Percentiles rank a stretch among this genome's conserved stretches.
Evolutionary conservation across 345 rosid genomes (phyloP).

Genomic region (Gynandropsis gynandra): DNA sequence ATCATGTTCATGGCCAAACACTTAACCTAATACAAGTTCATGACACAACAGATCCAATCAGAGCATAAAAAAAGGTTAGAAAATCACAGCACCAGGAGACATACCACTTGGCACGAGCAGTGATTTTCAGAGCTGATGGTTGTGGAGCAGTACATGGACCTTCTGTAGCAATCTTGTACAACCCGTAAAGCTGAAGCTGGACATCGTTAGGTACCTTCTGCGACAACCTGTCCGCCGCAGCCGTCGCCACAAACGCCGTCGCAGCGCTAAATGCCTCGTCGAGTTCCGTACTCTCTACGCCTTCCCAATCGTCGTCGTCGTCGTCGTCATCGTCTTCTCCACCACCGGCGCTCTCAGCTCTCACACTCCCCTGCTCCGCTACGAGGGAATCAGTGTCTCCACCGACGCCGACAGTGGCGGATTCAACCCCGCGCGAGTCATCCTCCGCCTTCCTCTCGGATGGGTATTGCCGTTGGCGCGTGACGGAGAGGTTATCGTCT

Average conservation of each 20-base stretch:
- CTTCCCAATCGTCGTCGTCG: slow-evolving; percentile 86
- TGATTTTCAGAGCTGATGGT: slow-evolving; percentile 85
- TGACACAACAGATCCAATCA: slow-evolving; percentile 2
- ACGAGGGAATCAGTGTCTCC: slow-evolving; percentile 54
- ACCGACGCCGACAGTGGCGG: slow-evolving; percentile 10
- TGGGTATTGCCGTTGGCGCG: slow-evolving; percentile 30
- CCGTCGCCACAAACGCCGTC: slow-evolving; percentile 61
- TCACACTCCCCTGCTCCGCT: slow-evolving; percentile 76
- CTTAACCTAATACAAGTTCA: too few relatives aligned
- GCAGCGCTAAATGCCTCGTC: slow-evolving; percentile 88
- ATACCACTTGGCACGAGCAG: slow-evolving; percentile 92
- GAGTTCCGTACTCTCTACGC: slow-evolving; percentile 85
- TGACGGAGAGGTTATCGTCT: slow-evolving; percentile 59
- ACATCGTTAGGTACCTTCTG: slow-evolving; percentile 49
- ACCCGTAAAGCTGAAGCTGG: slow-evolving; percentile 73
- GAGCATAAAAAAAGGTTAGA: not conserved
- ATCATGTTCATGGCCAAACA: not conserved
- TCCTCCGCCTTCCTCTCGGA: too few relatives aligned
- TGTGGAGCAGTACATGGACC: slow-evolving; percentile 80
- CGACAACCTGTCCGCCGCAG: slow-evolving; percentile 52
- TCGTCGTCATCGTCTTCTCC: slow-evolving; percentile 6
- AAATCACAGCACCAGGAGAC: not conserved
- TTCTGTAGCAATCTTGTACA: slow-evolving; percentile 84
- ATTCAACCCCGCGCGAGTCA: slow-evolving; percentile 16
- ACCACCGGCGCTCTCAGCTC: slow-evolving; percentile 31